Evolutionary conservation across 257 asterid species (phyloP).

Genomic region (Paraleonurus japonicus): DNA sequence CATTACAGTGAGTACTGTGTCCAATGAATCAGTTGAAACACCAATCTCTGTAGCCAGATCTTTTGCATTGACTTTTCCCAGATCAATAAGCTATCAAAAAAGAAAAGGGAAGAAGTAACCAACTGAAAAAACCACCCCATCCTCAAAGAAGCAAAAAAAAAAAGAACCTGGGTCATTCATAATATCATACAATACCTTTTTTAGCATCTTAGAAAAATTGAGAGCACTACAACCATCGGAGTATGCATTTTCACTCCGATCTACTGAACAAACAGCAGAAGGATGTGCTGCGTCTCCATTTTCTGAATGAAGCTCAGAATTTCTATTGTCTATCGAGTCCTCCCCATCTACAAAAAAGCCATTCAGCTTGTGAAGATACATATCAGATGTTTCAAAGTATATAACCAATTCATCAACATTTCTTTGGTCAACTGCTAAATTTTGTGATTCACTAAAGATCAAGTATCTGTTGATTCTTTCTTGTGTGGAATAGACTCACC

Average conservation of each 20-base stretch:
- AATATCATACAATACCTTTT: conserved; percentile 59
- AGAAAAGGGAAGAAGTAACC: not conserved
- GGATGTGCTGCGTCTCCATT: conserved; percentile 34
- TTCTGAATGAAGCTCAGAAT: conserved; percentile 44
- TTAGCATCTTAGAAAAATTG: conserved; percentile 54
- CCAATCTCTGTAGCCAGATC: conserved; percentile 85
- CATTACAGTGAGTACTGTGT: conserved; percentile 63
- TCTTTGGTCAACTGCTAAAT: conserved; percentile 31
- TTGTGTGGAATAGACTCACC: conserved; percentile 44
- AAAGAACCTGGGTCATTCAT: not conserved
- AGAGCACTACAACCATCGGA: conserved; percentile 35
- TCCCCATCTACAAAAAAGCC: conserved; percentile 40
- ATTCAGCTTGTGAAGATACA: conserved; percentile 39
- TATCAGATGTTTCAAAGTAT: conserved; percentile 34
- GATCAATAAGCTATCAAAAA: conserved; percentile 68
- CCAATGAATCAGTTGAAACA: conserved; percentile 61
- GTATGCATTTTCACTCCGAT: conserved; percentile 37
- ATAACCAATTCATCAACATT: conserved; percentile 33
- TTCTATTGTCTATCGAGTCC: conserved; percentile 33
- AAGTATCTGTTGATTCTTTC: conserved; percentile 27
- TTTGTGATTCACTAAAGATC: conserved; percentile 27
- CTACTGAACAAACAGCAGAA: conserved; percentile 32
- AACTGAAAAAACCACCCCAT: conserved; percentile 4
- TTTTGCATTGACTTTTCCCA: conserved; percentile 62
- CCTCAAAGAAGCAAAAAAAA: not conserved